Base-by-base conservation (phyloP, 176 grass and related monocot genomes). In the Cymbopogon citratus region DNA sequence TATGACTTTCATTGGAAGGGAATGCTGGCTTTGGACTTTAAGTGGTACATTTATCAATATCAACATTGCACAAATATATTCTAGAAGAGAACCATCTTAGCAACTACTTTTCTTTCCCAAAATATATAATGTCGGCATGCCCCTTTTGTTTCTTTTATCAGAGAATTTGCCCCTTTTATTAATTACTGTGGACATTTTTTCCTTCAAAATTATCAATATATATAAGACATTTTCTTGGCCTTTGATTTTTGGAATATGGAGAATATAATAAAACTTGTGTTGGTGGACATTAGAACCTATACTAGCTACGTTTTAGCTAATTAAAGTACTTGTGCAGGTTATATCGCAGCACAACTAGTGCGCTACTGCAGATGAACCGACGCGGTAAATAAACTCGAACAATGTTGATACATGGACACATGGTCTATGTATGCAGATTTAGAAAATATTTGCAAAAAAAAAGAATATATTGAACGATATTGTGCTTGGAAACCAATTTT, bases 11-110 rank as follows among this genome's bases (percentile, higher is more conserved):
- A 33, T 57, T 77, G 21, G 78, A 71, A 46, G 65, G 73, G 78
- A 85, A 68, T 86, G 43, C 73, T 90, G 12, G 54, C 73, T 86
- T 89, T 90, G 73, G 11, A 29, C 56, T 89, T 69, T 74, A 44
- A 81, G 45, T 70, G 40, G 4, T 65, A 33, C 73, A 78, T 21
- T 61, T 65, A 23, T 72, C 27, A 44, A 31, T 36, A 43, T 16
- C 12, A 56, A 71, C 12, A 82, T 66, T 60, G 23, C 29, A 89
- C 66, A 73, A 71, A 35, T 1, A 45, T 1, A 3, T n/a, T n/a
- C 31, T 33, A 33, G 2, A 33, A 66, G 29, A 80, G 70, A 63
- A 54, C 36, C 28, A 57, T 78, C 77, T 81, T 74, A 85, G 21
- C 3, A 71, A 62, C 39, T 46, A 33, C 40, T 43, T 36, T 44